phyloP scores from a whole-genome alignment of 371 early-diverging fungal species.

The Actinomortierella ambigua region DNA sequence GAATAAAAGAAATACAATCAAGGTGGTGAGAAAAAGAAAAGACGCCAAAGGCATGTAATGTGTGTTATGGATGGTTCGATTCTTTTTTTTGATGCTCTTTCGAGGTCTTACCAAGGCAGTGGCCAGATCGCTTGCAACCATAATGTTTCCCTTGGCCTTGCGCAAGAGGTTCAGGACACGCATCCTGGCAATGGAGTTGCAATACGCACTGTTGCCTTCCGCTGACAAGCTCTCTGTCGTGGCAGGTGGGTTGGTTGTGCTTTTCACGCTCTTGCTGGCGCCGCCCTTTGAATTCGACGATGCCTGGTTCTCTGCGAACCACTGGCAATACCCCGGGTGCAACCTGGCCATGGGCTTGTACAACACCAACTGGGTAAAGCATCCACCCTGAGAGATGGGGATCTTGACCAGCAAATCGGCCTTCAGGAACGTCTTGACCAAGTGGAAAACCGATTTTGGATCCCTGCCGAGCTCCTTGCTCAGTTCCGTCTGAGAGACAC shows the following conservation, averaged over 20 bases:
- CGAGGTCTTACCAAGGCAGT: constrained; percentile 28
- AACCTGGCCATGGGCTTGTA: constrained; percentile 20
- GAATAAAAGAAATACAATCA: too few relatives aligned
- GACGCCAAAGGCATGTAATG: too few relatives aligned
- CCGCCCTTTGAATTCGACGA: too few relatives aligned
- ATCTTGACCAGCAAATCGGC: constrained; percentile 52
- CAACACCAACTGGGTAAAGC: constrained; percentile 50
- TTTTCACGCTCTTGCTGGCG: too few relatives aligned
- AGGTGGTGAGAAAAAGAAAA: too few relatives aligned
- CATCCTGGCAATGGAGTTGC: too few relatives aligned
- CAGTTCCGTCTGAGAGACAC: constrained; percentile 61
- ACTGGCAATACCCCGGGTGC: constrained; percentile 24
- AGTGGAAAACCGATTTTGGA: constrained; percentile 67
- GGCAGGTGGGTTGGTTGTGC: too few relatives aligned
- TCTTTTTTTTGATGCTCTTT: too few relatives aligned
- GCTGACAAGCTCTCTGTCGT: too few relatives aligned
- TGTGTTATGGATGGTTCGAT: too few relatives aligned
- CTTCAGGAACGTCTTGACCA: constrained; percentile 53
- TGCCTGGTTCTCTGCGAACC: too few relatives aligned
- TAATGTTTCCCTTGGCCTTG: constrained; percentile 26
- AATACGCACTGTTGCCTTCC: too few relatives aligned
- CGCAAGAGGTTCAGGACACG: constrained; percentile 13
- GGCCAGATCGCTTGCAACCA: constrained; percentile 31
- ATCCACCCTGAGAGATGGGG: constrained; percentile 43
- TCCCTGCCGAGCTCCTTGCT: constrained; percentile 54